Base-by-base conservation (phyloP, 108 stramenopile genomes). In the Nannochloropsis gaditana region DNA sequence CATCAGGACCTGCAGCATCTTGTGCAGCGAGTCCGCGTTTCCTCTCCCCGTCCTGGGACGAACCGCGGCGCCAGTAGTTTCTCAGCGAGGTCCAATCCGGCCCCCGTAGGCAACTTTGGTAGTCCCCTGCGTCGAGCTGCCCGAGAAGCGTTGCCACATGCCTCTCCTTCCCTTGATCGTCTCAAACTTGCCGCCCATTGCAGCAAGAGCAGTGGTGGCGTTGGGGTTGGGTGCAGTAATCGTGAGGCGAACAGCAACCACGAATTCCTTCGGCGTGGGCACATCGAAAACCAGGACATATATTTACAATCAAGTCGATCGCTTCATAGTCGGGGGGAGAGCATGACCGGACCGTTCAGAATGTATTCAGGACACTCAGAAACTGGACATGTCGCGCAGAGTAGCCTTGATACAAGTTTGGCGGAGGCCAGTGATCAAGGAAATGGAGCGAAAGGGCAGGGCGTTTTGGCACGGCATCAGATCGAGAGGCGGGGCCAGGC, bases 1-100 rank as follows among this genome's bases (percentile, higher is more conserved):
- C n/a, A 73, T n/a, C 59, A n/a, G 59, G 59, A 73, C 59, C 59
- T 73, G 59, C 59, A 73, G n/a, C 59, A n/a, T n/a, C 59, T 73
- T 15, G 59, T 73, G 15, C 59, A 73, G 59, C 59, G 59, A n/a
- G 19, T 73, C 59, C 59, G 15, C 59, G 19, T n/a, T 73, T n/a
- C 59, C 59, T 73, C 59, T 2, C 5, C n/a, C 59, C 59, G 2
- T 73, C n/a, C 59, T n/a, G 15, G 31, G 31, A 31, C 31, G 31
- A 31, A 31, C 31, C 31, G 31, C 31, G 31, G 31, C 31, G 31
- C 31, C 31, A 31, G 31, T 31, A 31, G 31, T 31, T 31, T 31
- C 31, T 31, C 31, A 31, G 31, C 31, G 31, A 31, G 19, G 19
- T 73, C 2, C 59, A n/a, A 15, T 6, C 15, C 59, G 8, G 59